Evolutionary conservation across 2,329 filamentous ascomycete genomes (phyloP), one percentile per base, ranked within the genome.

Genomic region (Fusarium chaquense): DNA sequence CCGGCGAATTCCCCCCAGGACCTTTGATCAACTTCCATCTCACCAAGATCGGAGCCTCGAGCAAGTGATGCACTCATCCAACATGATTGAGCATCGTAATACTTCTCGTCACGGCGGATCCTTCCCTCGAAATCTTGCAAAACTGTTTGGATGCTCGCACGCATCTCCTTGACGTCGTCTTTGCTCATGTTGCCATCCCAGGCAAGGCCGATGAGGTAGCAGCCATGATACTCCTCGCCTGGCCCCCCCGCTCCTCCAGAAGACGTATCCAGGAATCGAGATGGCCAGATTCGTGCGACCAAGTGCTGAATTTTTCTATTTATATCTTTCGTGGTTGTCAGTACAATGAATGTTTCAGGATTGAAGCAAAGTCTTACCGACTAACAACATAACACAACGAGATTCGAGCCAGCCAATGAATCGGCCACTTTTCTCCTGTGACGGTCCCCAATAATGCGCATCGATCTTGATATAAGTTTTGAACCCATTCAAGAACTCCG

Each of bases 401-500:
- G 87, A 89, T 71, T 91, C 89, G 3, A 91, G 76, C 89, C 89
- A 91, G 13, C 87, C 87, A 0, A 91, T 79, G 49, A 90, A 83
- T 15, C 81, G 79, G 22, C 84, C 85, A 2, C 87, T 86, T 56
- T 84, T 87, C 2, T 82, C 78, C 2, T 83, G 78, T 3, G 87
- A 87, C 9, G 84, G 78, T 2, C 88, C 89, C 90, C 90, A 92
- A 76, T 89, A 91, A 47, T 89, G 87, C 2, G 87, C 82, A 59
- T 90, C 86, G 53, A 92, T 83, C 71, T 86, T 87, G 59, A 89
- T 77, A 72, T 89, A 92, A 54, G 79, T 85, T 57, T 81, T 83
- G 75, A 86, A 87, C 1, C 78, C 73, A 2, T 69, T 69, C 8
- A 91, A 73, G 67, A 91, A 91, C 5, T 84, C 81, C 2, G 64